Evolutionary conservation across 768 basidiomycete species (phyloP).

Genomic region (Mycena chlorophos): DNA sequence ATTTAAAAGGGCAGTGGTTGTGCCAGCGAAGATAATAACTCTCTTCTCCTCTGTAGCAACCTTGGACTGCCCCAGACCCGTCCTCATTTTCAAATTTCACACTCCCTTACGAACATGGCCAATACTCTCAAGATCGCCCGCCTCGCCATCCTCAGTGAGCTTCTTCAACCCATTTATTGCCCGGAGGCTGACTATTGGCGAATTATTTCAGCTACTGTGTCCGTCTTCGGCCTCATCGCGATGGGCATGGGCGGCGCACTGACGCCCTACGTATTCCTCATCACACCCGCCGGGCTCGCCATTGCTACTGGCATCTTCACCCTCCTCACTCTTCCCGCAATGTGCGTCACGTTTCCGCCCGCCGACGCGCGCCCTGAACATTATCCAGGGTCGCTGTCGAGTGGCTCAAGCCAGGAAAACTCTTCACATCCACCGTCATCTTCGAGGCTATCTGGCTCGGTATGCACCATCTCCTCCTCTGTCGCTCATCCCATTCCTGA

Average conservation of each 20-base stretch:
- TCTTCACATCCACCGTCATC: conserved; percentile 2
- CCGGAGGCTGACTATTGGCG: background rate
- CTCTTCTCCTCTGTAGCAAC: too few relatives aligned
- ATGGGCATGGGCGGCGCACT: background rate
- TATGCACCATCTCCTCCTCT: background rate
- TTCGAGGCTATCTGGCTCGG: conserved; percentile 1
- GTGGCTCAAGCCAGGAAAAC: background rate
- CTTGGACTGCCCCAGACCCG: too few relatives aligned
- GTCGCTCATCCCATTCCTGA: background rate
- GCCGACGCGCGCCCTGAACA: background rate
- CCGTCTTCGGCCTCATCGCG: background rate
- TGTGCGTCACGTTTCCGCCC: background rate
- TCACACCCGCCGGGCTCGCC: background rate
- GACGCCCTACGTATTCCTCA: background rate
- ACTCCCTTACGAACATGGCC: too few relatives aligned
- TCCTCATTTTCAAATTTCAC: too few relatives aligned
- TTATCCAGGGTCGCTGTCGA: background rate
- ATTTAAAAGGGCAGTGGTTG: too few relatives aligned
- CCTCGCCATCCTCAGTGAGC: background rate
- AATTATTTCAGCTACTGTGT: background rate
- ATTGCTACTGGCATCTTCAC: background rate
- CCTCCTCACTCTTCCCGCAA: background rate
- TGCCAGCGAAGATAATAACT: too few relatives aligned
- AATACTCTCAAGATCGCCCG: background rate
- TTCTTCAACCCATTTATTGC: background rate